phyloP scores from a whole-genome alignment of 192 early-diverging fungal genomes.

The Backusella circina region DNA sequence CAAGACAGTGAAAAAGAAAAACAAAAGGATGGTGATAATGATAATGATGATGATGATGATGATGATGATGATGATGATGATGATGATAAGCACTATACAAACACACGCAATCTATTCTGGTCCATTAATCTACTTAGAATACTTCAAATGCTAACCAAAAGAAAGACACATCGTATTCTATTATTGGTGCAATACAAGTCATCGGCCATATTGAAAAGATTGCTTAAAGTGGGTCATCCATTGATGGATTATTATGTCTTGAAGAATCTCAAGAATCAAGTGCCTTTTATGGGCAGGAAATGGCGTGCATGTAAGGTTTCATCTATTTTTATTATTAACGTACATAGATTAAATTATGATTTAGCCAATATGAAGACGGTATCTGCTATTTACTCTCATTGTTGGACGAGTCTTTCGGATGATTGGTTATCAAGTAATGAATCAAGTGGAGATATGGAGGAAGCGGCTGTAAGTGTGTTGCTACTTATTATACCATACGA shows the following conservation, averaged over 20 bases:
- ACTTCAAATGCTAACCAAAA: conserved; percentile 78
- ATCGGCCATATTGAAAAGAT: conserved; percentile 71
- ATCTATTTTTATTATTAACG: neutral
- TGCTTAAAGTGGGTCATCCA: conserved; percentile 68
- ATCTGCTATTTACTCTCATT: conserved; percentile 66
- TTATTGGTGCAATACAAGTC: conserved; percentile 84
- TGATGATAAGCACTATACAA: conserved; percentile 9
- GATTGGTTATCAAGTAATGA: conserved; percentile 69
- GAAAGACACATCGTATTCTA: conserved; percentile 70
- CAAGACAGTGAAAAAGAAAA: neutral
- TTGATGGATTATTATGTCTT: conserved; percentile 68
- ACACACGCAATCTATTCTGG: conserved; percentile 61
- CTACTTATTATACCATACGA: neutral
- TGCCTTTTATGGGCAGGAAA: conserved; percentile 74
- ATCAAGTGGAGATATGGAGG: conserved; percentile 37
- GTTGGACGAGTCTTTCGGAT: conserved; percentile 60
- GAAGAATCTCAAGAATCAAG: conserved; percentile 78
- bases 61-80: conserved; percentile 1
- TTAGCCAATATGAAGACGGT: conserved; percentile 77
- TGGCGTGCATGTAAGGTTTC: conserved; percentile 63
- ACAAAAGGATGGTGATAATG: neutral
- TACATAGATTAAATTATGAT: neutral
- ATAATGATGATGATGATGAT: neutral
- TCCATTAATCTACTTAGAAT: conserved; percentile 73
- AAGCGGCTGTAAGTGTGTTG: conserved; percentile 4